Percentiles rank a stretch among this genome's conserved stretches.
Evolutionary conservation across 1,284 basidiomycete species (phyloP).

Genomic region (Leccinum angustisporum): DNA sequence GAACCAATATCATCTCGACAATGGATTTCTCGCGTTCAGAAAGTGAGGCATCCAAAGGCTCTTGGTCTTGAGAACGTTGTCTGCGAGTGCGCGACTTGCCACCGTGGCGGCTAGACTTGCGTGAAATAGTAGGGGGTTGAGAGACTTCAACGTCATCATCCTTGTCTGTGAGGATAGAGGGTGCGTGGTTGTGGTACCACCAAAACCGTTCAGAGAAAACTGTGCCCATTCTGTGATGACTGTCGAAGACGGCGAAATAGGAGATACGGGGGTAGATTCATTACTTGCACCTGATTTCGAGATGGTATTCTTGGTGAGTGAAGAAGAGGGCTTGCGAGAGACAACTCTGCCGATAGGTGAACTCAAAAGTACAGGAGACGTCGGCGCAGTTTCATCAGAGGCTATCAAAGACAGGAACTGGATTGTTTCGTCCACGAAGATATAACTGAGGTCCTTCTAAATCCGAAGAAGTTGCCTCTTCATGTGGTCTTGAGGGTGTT

Average conservation of each 20-base stretch:
- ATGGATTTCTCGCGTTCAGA: constrained; percentile 25
- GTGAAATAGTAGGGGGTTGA: constrained; percentile 35
- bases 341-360: constrained; percentile 23
- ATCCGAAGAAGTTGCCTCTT: constrained; percentile 6
- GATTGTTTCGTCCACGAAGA: constrained; percentile 70
- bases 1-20: constrained; percentile 37
- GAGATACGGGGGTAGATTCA: constrained; percentile 19
- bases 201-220: constrained; percentile 66
- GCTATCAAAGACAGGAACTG: constrained; percentile 38
- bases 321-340: constrained; percentile 25
- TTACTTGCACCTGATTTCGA: constrained; percentile 1
- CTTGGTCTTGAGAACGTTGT: constrained; percentile 23
- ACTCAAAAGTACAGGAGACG: constrained; percentile 22
- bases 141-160: constrained; percentile 62
- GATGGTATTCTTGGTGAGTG: constrained; percentile 10
- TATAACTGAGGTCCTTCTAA: constrained; percentile 37
- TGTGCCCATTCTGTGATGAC: constrained; percentile 48
- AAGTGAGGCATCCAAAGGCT: constrained; percentile 2
- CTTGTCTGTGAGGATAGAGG: constrained; percentile 57
- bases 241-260: constrained; percentile 25
- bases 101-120: constrained; percentile 22
- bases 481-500: constrained; percentile 43
- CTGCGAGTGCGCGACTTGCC: constrained; percentile 26
- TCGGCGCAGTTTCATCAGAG: constrained; percentile 10
- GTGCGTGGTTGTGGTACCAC: constrained; percentile 41